These are phyloP conservation scores for Pyrenochaeta sp. DNA, from an alignment of 2,329 filamentous ascomycete species.

Conservation along the genomic window DNA sequence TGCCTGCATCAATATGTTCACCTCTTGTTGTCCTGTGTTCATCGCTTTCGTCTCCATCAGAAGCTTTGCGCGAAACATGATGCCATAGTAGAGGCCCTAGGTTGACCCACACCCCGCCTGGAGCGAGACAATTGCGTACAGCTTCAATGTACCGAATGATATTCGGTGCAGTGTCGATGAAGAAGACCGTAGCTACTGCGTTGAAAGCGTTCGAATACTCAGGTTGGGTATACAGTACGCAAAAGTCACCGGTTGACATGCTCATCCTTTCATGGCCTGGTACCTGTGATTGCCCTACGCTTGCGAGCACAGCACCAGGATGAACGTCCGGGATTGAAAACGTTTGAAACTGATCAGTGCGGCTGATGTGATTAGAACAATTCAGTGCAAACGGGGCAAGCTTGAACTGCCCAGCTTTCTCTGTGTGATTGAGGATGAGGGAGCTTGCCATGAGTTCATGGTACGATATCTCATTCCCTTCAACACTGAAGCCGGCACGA, in stretches of 20 bases:
- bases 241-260: constrained; percentile 94
- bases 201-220: constrained; percentile 73
- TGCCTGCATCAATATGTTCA: constrained; percentile 60
- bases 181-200: constrained; percentile 89
- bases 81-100: constrained; percentile 94
- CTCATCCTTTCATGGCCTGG: constrained; percentile 74
- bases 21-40: constrained; percentile 23
- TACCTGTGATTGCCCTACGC: constrained; percentile 17
- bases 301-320: constrained; percentile 48
- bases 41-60: not conserved
- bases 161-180: constrained; percentile 96
- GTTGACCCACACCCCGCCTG: constrained; percentile 86
- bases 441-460: constrained; percentile 91
- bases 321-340: constrained; percentile 80
- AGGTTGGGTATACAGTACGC: constrained; percentile 78
- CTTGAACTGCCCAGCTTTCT: constrained; percentile 68
- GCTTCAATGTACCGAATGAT: constrained; percentile 88
- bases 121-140: constrained; percentile 77
- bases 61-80: constrained; percentile 73
- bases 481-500: constrained; percentile 73
- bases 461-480: constrained; percentile 95
- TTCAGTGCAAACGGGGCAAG: constrained; percentile 87
- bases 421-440: constrained; percentile 75
- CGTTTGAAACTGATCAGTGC: constrained; percentile 76
- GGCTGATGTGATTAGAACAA: constrained; percentile 84